Conservation (phyloP, 257 asterid species). For the Datura wrightii region DNA sequence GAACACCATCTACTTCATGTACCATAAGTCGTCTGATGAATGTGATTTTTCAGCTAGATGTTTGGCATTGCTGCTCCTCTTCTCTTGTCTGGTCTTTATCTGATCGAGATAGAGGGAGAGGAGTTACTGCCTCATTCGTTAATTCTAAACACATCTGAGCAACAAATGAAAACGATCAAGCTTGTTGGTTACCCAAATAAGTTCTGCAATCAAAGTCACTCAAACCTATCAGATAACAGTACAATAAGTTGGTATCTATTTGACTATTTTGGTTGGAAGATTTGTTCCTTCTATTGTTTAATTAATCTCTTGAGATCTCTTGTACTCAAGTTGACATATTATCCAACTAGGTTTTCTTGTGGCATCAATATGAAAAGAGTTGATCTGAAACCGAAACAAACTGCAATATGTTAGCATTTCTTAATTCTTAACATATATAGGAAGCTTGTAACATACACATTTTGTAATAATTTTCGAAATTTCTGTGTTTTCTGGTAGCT, state of each 20-base stretch:
- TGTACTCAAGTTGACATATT: background rate
- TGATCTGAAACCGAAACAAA: background rate
- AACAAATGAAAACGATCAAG: background rate
- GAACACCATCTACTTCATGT: too few relatives aligned
- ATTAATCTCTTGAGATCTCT: background rate
- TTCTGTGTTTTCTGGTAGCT: background rate
- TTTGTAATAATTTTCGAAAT: background rate
- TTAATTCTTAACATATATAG: background rate
- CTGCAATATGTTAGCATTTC: background rate
- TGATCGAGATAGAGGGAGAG: background rate
- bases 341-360: background rate
- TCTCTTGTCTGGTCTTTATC: background rate
- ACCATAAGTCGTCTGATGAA: background rate
- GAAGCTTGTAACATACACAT: background rate
- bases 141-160: conserved; percentile 7
- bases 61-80: background rate
- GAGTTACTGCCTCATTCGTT: background rate
- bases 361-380: background rate
- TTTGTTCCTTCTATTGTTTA: conserved; percentile 1
- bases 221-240: background rate
- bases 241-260: background rate
- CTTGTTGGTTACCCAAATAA: background rate
- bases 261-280: background rate
- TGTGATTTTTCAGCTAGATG: background rate
- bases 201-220: background rate